Evolutionary conservation across 768 basidiomycete genomes (phyloP), one percentile per base, ranked within the genome.

Genomic region (Mycena kentingensis): DNA sequence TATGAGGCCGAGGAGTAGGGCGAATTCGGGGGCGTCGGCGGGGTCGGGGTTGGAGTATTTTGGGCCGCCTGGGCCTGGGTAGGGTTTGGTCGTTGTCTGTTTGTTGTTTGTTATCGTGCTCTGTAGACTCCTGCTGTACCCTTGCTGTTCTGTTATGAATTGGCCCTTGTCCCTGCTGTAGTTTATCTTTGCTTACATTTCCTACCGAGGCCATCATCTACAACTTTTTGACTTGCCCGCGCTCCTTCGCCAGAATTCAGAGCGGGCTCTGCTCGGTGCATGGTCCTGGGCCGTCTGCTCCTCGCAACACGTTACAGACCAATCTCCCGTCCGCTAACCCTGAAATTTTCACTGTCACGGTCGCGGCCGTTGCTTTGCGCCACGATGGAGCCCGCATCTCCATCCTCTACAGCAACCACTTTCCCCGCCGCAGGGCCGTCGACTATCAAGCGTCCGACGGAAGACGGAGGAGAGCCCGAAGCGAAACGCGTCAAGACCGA

Each of bases 401-500:
- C 41, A 11, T 6, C 4, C 3, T 39, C 24, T 8, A 52, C 46
- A n/a, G 55, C 55, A 51, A 27, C 18, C 3, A n/a, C 10, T 52
- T 57, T 50, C 50, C 51, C 24, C 38, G 28, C 6, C 13, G 22
- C 18, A 8, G 6, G 28, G 26, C 19, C 55, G 5, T 12, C 32
- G 5, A 39, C 27, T 10, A 44, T 26, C 41, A 59, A 59, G 18
- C 53, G 57, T 3, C 24, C 46, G 12, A 39, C 47, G 18, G 53
- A 54, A 37, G 57, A 59, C 7, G 53, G 26, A 8, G 46, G 49
- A 7, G 44, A 13, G 13, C 47, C 54, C n/a, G 37, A 41, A 11
- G n/a, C 52, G 22, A 58, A 58, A 52, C 52, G 57, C 52, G 45
- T 55, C 11, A 58, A 58, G 54, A 46, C 45, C 11, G 32, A n/a